Base-by-base conservation (phyloP, 805 yeast species). In the Blastobotrys peoriensis region DNA sequence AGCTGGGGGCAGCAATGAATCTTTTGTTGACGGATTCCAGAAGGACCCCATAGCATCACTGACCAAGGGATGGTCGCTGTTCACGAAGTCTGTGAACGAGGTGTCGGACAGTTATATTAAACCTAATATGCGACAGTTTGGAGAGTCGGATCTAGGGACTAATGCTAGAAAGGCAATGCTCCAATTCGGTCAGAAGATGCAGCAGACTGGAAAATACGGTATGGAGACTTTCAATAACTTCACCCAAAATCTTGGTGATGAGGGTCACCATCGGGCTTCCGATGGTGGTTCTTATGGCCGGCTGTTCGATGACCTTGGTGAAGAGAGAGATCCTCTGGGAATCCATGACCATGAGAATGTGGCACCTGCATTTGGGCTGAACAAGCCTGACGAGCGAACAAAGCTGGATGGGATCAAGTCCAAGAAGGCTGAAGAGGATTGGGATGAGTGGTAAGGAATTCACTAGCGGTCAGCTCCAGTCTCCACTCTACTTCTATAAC, bases 151-250 rank as follows among this genome's bases (percentile, higher is more conserved):
- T 47, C 64, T 86, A 36, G 79, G 94, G 19, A 70, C 66, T 44
- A 95, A 87, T 59, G 93, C 98, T 3, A 79, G 76, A 51, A 78
- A 87, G 54, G 98, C 98, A n/a, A 86, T 95, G 76, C 82, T 86
- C 47, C 97, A 93, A 69, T 93, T 91, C 68, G 96, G 97, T 39
- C 95, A 86, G 61, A 87, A 81, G 59, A 84, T 91, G 68, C 95
- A 85, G 62, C 94, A 88, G 54, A 86, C 96, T 0, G 84, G 94
- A 27, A 75, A 71, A 48, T 79, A 78, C 53, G 86, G 95, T 21
- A 79, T 78, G 43, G 83, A 81, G 51, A 79, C 82, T n/a, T 73
- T 77, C 56, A 73, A 71, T 49, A 68, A 70, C 15, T 78, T 80
- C 58, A 80, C 87, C 2, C 55, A 58, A 21, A 66, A 59, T 49